phyloP scores from a whole-genome alignment of 2,329 filamentous ascomycete species.

The Verticillium isaacii region DNA sequence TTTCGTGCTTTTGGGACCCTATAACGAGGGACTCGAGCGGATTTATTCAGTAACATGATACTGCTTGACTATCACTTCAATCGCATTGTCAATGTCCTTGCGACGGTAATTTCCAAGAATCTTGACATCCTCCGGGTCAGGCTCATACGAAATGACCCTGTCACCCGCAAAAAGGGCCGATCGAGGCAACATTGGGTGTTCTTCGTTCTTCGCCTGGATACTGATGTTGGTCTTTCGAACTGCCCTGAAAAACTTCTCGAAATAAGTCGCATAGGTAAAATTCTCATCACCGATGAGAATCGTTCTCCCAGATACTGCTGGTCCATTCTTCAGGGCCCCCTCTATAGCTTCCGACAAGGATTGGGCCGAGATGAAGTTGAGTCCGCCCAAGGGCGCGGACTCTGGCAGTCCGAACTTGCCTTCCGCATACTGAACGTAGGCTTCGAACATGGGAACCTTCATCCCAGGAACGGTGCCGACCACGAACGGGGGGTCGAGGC shows the following conservation, averaged over 20 bases:
- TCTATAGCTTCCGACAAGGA: constrained; percentile 4
- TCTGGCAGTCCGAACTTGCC: neutral
- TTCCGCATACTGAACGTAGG: constrained; percentile 4
- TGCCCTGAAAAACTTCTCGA: constrained; percentile 3
- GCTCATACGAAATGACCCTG: constrained; percentile 1
- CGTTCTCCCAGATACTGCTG: neutral
- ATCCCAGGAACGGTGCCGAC: constrained; percentile 6
- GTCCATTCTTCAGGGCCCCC: neutral
- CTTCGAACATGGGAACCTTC: neutral
- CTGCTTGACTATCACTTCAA: too few relatives aligned
- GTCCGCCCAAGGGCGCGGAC: neutral
- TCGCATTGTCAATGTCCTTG: neutral
- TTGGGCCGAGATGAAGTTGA: constrained; percentile 7
- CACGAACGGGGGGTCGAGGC: constrained; percentile 5
- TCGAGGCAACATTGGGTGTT: constrained; percentile 7
- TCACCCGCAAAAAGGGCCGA: neutral
- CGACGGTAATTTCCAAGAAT: constrained; percentile 2
- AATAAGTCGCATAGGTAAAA: constrained; percentile 2
- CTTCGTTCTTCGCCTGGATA: neutral
- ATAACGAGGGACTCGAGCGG: neutral
- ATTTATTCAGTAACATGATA: too few relatives aligned
- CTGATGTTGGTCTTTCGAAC: neutral
- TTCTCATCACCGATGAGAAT: constrained; percentile 6
- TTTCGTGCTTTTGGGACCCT: too few relatives aligned
- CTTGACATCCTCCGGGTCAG: constrained; percentile 1